Evolutionary conservation across 2,329 filamentous ascomycete species (phyloP).

Genomic region (Stagonosporopsis vannaccii): DNA sequence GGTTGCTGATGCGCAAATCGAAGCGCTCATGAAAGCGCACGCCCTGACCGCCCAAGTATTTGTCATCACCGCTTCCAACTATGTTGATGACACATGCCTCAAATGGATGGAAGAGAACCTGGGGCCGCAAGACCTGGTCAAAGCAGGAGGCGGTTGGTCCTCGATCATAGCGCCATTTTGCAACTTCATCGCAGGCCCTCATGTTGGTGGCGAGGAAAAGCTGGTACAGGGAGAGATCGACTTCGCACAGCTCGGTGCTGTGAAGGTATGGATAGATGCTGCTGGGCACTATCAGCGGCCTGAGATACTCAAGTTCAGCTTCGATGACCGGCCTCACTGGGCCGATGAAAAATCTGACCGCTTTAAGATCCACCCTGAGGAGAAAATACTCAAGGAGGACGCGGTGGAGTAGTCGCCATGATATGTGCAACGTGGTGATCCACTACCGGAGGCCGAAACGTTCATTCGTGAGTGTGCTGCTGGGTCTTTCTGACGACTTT

Average conservation of each 20-base stretch:
- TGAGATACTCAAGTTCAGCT: conserved; percentile 45
- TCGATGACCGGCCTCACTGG: conserved; percentile 41
- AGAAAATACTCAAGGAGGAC: conserved; percentile 22
- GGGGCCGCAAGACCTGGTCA: conserved; percentile 44
- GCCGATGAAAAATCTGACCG: conserved; percentile 40
- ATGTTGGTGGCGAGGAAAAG: conserved; percentile 44
- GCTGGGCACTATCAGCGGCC: conserved; percentile 48
- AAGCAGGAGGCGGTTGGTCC: conserved; percentile 47
- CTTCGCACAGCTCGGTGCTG: conserved; percentile 39
- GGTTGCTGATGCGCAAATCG: conserved; percentile 55
- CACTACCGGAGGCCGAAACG: too few species aligned
- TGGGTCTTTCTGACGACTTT: too few species aligned
- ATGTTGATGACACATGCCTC: conserved; percentile 53
- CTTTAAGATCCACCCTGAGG: conserved; percentile 25
- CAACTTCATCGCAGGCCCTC: conserved; percentile 44
- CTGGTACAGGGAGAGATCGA: conserved; percentile 47
- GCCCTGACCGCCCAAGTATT: conserved; percentile 56
- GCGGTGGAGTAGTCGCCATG: conserved; percentile 10
- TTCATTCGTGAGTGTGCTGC: too few species aligned
- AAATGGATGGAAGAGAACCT: conserved; percentile 51
- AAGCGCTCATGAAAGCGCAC: conserved; percentile 57
- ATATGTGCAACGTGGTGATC: background rate
- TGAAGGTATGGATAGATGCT: conserved; percentile 51
- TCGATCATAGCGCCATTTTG: conserved; percentile 48
- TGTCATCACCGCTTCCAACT: conserved; percentile 53